Evolutionary conservation across 129 eudicot species (phyloP), one percentile per base, ranked within the genome.

Genomic region (Tagetes erecta): DNA sequence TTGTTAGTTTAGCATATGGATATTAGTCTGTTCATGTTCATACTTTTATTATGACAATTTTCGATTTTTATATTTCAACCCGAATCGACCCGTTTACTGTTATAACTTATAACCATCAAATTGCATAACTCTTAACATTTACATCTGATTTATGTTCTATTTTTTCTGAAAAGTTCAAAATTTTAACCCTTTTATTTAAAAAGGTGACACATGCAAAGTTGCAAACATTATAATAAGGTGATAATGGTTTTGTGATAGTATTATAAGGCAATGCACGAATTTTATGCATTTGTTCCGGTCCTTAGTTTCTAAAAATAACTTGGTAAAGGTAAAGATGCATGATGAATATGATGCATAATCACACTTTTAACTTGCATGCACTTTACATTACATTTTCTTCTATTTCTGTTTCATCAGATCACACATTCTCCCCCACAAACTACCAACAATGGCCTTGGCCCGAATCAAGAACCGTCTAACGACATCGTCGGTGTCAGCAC

Each of bases 401-500:
- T 64, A 57, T 71, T 40, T 68, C 78, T 64, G 46, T 55, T n/a
- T 47, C 80, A 73, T 71, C 47, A 3, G 12, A 78, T 47, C 56
- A 34, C 56, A 71, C 68, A 63, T 50, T 68, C n/a, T 0, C 44
- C 76, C 30, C 10, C 27, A 65, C 78, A 57, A 66, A 49, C 74
- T 30, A 14, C 3, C 27, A 53, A 4, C 71, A 40, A 80, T 83
- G 84, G 80, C 87, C 69, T 77, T 80, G 20, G 51, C 78, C 36
- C 70, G 69, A 64, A 76, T 55, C 37, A 80, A 76, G 66, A 79
- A 72, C 8, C 82, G 78, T 42, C 45, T 76, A 36, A 41, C 70
- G 1, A 39, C 83, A 0, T 74, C 87, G 13, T n/a, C 80, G 2
- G 38, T 76, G 20, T 81, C 82, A 5, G 83, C 84, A 30, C 84